Conservation (phyloP, 1,284 basidiomycete genomes). For the Boletus smithii region DNA sequence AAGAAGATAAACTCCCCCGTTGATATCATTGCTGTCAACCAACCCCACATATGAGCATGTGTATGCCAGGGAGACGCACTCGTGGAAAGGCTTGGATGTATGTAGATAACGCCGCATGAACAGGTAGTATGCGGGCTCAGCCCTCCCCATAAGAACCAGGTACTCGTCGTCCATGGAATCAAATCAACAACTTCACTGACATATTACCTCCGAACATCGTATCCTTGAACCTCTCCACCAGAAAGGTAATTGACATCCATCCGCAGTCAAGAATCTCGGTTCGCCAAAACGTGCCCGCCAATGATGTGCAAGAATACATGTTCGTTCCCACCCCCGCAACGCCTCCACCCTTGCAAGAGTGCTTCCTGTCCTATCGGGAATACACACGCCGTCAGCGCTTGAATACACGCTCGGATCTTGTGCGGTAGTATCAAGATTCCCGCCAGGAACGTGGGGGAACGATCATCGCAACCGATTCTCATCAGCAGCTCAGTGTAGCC, state of each 20-base stretch:
- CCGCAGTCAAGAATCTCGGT: background rate
- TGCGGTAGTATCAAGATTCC: background rate
- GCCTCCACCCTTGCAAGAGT: background rate
- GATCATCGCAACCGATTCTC: conserved; percentile 4
- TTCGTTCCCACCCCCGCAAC: conserved; percentile 23
- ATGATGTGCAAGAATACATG: background rate
- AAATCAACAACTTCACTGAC: background rate
- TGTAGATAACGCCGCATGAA: background rate
- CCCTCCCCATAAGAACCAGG: no score
- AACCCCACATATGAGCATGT: background rate
- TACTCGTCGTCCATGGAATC: background rate
- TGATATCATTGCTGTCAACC: background rate
- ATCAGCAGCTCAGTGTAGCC: conserved; percentile 40
- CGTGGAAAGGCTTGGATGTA: conserved; percentile 16
- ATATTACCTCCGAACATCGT: background rate
- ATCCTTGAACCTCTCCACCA: background rate
- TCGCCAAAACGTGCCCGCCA: background rate
- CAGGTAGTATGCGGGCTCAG: background rate
- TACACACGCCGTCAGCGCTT: background rate
- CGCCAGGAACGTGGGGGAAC: conserved; percentile 1
- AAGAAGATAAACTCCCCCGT: background rate
- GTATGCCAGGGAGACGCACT: conserved; percentile 13
- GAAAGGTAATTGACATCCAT: conserved; percentile 1
- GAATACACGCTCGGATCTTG: conserved; percentile 8
- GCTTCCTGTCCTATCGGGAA: background rate